Percentiles rank a stretch among this genome's conserved stretches.
Evolutionary conservation across 176 grass and related monocot species (phyloP).

Genomic region (Avena atlantica): DNA sequence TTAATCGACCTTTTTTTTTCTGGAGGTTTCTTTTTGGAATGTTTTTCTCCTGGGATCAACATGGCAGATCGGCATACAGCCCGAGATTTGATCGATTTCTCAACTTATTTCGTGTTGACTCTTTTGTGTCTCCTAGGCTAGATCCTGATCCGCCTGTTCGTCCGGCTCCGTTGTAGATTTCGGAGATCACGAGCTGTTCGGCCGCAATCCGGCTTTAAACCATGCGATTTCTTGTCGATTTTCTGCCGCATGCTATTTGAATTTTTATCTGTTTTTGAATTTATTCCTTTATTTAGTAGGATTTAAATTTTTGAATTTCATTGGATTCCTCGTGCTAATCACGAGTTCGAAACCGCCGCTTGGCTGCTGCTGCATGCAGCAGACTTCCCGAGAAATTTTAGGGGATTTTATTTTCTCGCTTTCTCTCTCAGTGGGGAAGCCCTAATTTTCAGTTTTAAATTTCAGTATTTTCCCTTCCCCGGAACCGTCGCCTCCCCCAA

Average conservation of each 20-base stretch:
- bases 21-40: background rate
- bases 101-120: background rate
- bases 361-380: constrained; percentile 5
- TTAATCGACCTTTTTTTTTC: background rate
- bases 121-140: background rate
- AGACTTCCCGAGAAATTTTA: background rate
- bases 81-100: background rate
- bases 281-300: background rate
- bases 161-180: background rate
- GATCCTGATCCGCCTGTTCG: constrained; percentile 44
- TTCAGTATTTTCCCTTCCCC: constrained; percentile 15
- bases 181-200: background rate
- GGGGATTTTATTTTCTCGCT: background rate
- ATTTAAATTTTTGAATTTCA: background rate
- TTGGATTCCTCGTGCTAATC: constrained; percentile 8
- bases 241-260: background rate
- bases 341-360: background rate
- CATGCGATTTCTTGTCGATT: background rate
- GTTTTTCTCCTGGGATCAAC: background rate
- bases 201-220: background rate
- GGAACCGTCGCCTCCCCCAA: constrained; percentile 11
- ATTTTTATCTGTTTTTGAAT: background rate
- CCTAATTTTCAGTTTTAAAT: constrained; percentile 25
- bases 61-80: background rate
- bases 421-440: background rate